phyloP scores from a whole-genome alignment of 257 asterid species.

The Euphrasia confusa region DNA sequence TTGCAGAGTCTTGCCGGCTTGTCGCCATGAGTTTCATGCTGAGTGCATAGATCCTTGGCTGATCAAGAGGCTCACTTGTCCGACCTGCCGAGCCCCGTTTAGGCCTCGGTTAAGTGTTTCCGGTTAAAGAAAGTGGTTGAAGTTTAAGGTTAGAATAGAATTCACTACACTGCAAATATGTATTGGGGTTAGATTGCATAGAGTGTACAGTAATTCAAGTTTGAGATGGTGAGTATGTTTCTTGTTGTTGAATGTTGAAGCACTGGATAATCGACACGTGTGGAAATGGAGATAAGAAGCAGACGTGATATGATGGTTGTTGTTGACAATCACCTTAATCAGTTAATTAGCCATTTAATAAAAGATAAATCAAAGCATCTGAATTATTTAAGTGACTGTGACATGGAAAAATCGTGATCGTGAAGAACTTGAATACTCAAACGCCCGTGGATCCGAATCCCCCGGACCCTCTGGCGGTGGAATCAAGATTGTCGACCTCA shows the following conservation, averaged over 20 bases:
- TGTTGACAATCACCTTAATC: too few species aligned
- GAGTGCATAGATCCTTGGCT: conserved; percentile 69
- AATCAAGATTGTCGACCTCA: conserved; percentile 46
- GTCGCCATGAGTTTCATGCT: conserved; percentile 59
- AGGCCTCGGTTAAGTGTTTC: conserved; percentile 18
- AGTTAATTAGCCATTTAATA: too few species aligned
- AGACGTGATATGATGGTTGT: too few species aligned
- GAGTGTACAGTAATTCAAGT: background rate
- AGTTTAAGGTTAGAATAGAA: background rate
- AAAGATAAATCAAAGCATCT: too few species aligned
- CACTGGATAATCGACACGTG: too few species aligned
- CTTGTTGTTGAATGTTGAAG: background rate
- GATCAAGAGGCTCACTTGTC: conserved; percentile 46
- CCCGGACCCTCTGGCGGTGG: conserved; percentile 34
- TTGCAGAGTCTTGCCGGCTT: conserved; percentile 51
- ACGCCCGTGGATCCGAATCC: conserved; percentile 50
- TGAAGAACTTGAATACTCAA: conserved; percentile 16
- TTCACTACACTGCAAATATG: background rate
- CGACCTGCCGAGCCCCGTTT: conserved; percentile 47
- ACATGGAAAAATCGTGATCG: too few species aligned
- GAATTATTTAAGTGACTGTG: too few species aligned
- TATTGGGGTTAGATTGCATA: background rate
- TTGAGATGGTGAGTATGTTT: background rate
- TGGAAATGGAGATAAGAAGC: too few species aligned
- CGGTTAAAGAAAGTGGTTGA: conserved; percentile 13